Base-by-base conservation (phyloP, 2,329 filamentous ascomycete species). In the Colletotrichum orbiculare region DNA sequence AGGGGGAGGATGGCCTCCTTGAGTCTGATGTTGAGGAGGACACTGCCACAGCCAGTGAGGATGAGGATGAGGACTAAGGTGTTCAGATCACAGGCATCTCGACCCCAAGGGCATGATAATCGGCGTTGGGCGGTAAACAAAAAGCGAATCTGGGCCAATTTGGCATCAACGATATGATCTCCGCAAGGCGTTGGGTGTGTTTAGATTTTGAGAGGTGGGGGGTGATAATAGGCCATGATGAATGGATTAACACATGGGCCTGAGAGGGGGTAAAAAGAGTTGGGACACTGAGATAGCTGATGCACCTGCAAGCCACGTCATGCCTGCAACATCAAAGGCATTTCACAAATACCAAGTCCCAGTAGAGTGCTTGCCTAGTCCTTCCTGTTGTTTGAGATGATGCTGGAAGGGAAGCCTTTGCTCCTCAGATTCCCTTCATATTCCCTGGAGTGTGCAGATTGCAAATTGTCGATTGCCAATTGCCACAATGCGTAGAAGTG, bases 31-130 rank as follows among this genome's bases (percentile, higher is more conserved):
- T 80, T 2, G 78, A 83, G n/a, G 85, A 88, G 64, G 79, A 78
- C 55, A 85, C 83, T 2, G 83, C 81, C 25, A 85, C 82, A 12
- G 82, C 83, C 54, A 83, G 81, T 47, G 83, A 82, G 8, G 76
- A 73, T 25, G 81, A 77, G 13, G 78, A 77, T 52, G 78, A 77
- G 39, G 77, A 80, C 64, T 80, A 72, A 68, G 54, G 57, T 33
- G 47, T 49, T 11, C n/a, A 8, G 11, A 46, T 25, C 25, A 12
- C 13, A 6, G n/a, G 69, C 71, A 68, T 49, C 33, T 43, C 12
- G 68, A 71, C 39, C 11, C n/a, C 43, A 47, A 25, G 17, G 59
- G 43, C 64, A 64, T 66, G 50, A 48, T 72, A 41, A 75, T 17
- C 71, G 25, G 73, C 73, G 46, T 66, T 64, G 48, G 60, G 25